Evolutionary conservation across 2,329 filamentous ascomycete species (phyloP).

Genomic region (Aspergillus tanneri): DNA sequence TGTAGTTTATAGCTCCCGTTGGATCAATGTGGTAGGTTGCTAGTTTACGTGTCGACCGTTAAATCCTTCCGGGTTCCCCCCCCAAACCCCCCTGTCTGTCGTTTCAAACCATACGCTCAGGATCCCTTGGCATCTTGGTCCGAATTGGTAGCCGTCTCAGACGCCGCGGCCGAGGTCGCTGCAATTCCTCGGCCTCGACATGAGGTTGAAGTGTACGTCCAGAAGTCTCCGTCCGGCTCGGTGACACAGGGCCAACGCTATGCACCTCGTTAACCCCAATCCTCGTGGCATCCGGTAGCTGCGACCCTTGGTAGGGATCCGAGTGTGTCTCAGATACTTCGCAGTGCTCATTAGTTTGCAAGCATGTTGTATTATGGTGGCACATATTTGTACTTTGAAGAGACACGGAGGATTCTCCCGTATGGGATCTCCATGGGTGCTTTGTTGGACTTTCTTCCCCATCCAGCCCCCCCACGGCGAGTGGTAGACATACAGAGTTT

Average conservation of each 20-base stretch:
- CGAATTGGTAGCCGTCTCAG: constrained; percentile 6
- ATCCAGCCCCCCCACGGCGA: constrained; percentile 73
- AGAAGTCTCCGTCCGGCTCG: too few species aligned
- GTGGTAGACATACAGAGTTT: constrained; percentile 65
- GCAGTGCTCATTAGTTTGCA: too few species aligned
- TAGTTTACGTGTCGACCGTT: neutral
- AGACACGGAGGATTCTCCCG: too few species aligned
- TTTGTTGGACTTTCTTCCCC: constrained; percentile 72
- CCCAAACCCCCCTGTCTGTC: neutral
- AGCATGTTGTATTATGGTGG: too few species aligned
- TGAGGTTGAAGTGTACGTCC: constrained; percentile 55
- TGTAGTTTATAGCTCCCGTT: neutral
- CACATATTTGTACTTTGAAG: too few species aligned
- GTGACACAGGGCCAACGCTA: too few species aligned
- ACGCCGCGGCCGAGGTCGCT: constrained; percentile 2
- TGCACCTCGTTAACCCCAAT: too few species aligned
- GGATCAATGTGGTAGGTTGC: neutral
- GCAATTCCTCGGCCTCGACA: too few species aligned
- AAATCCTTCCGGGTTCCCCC: neutral
- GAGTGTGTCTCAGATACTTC: too few species aligned
- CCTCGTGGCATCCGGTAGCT: too few species aligned
- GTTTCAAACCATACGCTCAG: constrained; percentile 4
- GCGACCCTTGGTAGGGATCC: too few species aligned
- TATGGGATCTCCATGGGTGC: constrained; percentile 70
- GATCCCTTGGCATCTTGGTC: neutral